Evolutionary conservation across 2,329 filamentous ascomycete species (phyloP), one percentile per base, ranked within the genome.

Genomic region (Domatiomyces catenatus): DNA sequence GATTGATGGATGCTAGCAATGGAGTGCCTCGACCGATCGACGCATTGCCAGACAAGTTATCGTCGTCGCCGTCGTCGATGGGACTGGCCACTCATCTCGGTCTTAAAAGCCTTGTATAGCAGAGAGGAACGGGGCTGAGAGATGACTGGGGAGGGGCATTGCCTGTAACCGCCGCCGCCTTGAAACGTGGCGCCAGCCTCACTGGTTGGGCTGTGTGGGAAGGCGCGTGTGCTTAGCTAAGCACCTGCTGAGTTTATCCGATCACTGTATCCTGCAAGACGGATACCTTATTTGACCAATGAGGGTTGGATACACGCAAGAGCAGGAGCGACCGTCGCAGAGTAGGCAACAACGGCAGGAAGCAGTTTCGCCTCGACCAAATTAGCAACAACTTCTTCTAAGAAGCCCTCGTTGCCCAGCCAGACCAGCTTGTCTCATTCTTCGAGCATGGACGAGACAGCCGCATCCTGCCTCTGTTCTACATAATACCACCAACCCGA

Each of bases 1-100:
- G 22, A 24, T 39, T 2, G 2, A 5, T 39, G 8, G 32, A 39
- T 39, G 32, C 10, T 15, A 39, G 70, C 12, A 39, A 15, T 39
- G 2, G 32, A 39, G 10, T 39, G 32, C 10, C 15, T 39, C 10
- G 32, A 39, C 2, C 15, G 10, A 15, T 15, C 12, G 4, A 12
- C 12, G 8, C 5, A 12, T 15, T 39, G 32, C 32, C 10, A 39
- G 10, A 15, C 32, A 39, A 39, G 8, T 39, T 39, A 15, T 39
- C 12, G 32, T 12, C 32, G 10, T 39, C 32, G 32, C 32, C 32
- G 1, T 15, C 2, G 32, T 39, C 32, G 32, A 39, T 39, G 10
- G 32, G 32, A 2, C 8, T 15, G 32, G 12, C 5, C 4, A 12
- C 32, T 15, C 32, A 39, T 15, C 32, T 8, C 10, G 28, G 5